phyloP scores from a whole-genome alignment of 192 early-diverging fungal species.

The Coemansia sp. region DNA sequence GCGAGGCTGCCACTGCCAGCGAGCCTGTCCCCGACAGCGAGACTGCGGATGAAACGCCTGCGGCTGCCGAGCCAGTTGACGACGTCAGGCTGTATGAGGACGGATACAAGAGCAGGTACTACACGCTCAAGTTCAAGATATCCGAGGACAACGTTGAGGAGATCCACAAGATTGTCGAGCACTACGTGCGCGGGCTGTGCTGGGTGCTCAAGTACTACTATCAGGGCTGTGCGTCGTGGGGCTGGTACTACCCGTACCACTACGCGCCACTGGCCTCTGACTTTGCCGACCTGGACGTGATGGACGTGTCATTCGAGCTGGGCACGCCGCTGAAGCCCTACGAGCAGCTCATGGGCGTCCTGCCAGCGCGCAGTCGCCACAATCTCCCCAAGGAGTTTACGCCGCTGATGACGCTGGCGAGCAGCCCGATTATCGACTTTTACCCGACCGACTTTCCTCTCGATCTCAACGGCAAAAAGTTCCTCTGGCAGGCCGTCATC shows the following conservation, averaged over 20 bases:
- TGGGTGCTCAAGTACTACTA: constrained; percentile 98
- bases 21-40: constrained; percentile 27
- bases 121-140: constrained; percentile 66
- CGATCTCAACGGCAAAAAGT: constrained; percentile 96
- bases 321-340: constrained; percentile 88
- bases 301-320: constrained; percentile 80
- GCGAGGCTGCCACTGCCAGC: constrained; percentile 61
- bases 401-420: constrained; percentile 78
- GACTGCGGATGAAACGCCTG: background rate
- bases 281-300: constrained; percentile 72
- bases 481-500: constrained; percentile 91
- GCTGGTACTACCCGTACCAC: constrained; percentile 98
- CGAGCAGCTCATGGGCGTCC: constrained; percentile 97
- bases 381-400: constrained; percentile 66
- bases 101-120: constrained; percentile 78
- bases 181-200: constrained; percentile 93
- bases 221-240: constrained; percentile 93
- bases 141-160: constrained; percentile 62
- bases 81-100: constrained; percentile 71
- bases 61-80: constrained; percentile 40
- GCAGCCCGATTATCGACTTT: constrained; percentile 93
- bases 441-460: constrained; percentile 91
- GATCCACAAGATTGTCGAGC: constrained; percentile 62
- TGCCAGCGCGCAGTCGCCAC: constrained; percentile 75
- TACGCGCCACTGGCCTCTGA: constrained; percentile 91